A percentile compares a stretch with the other conserved stretches of the same genome.
These are phyloP conservation scores for Funneliformis caledonium DNA, from an alignment of 371 early-diverging fungal genomes.

Conservation along the genomic window DNA sequence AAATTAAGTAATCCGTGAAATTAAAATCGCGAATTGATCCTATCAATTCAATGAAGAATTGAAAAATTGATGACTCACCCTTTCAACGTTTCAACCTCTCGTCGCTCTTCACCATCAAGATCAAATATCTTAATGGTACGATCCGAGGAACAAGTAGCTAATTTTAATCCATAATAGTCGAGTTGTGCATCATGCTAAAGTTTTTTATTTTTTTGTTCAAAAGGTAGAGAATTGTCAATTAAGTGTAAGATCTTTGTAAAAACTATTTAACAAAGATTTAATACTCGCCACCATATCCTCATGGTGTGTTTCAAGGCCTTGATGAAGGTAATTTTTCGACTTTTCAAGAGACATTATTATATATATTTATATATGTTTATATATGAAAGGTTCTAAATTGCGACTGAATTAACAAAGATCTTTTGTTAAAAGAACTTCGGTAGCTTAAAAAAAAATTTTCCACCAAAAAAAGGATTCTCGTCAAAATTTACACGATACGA, in stretches of 20 bases:
- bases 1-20: background rate
- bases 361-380: too few relatives aligned
- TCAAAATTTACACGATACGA: background rate
- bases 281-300: constrained; percentile 90
- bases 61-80: constrained; percentile 60
- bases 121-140: constrained; percentile 92
- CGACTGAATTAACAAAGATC: too few relatives aligned
- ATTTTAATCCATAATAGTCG: constrained; percentile 95
- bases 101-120: constrained; percentile 82
- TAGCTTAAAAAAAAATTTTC: background rate
- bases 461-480: background rate
- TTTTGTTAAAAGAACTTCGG: too few relatives aligned
- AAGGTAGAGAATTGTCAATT: constrained; percentile 9
- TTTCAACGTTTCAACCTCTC: constrained; percentile 75
- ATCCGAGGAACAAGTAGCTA: constrained; percentile 98
- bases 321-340: background rate
- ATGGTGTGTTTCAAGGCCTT: constrained; percentile 85
- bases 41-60: too few relatives aligned
- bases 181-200: constrained; percentile 95
- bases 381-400: too few relatives aligned
- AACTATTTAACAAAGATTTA: background rate
- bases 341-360: background rate
- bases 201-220: background rate
- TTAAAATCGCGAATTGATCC: background rate
- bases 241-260: background rate